Evolutionary conservation across 2,329 filamentous ascomycete species (phyloP), one percentile per base, ranked within the genome.

Genomic region (Daldinia sp.): DNA sequence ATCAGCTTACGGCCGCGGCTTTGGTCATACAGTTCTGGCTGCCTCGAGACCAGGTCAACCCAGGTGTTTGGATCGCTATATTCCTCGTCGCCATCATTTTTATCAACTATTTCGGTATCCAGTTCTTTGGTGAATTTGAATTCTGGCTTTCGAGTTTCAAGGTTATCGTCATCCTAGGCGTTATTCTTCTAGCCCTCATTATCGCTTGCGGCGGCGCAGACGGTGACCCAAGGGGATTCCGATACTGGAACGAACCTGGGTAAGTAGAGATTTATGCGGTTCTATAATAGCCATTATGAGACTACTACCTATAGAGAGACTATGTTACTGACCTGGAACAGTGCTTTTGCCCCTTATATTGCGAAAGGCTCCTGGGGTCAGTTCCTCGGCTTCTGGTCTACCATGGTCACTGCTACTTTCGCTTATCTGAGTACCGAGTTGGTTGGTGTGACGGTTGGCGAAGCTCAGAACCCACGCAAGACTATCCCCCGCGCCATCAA

Each of bases 1-100:
- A 96, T 76, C 93, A 97, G 78, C 83, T 97, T 42, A 96, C 93
- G 0, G 93, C 93, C 30, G 88, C 87, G n/a, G 88, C 92, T 4
- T 81, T 97, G 41, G 91, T 95, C 64, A 91, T 97, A 65, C 88
- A 91, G 73, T 94, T 89, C 75, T 97, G 93, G 93, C 81, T 93
- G 10, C 78, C 84, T 1, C 81, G 87, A 30, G 86, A 91, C 0
- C 82, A 81, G 50, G 84, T 95, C 63, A 94, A 95, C 75, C 90
- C 92, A 0, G 93, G 92, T 57, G 91, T 95, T 12, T 96, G 89
- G 81, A 94, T 97, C 63, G 86, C 93, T 42, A 85, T 92, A 56
- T 90, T 92, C 80, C 81, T 92, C 3, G 82, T 91, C 28, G 68
- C 81, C 59, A 91, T 92, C 73, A 74, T 91, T 64, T 79, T 77